Evolutionary conservation across 2,329 filamentous ascomycete genomes (phyloP), one percentile per base, ranked within the genome.

Genomic region (Trichophyton equinum): DNA sequence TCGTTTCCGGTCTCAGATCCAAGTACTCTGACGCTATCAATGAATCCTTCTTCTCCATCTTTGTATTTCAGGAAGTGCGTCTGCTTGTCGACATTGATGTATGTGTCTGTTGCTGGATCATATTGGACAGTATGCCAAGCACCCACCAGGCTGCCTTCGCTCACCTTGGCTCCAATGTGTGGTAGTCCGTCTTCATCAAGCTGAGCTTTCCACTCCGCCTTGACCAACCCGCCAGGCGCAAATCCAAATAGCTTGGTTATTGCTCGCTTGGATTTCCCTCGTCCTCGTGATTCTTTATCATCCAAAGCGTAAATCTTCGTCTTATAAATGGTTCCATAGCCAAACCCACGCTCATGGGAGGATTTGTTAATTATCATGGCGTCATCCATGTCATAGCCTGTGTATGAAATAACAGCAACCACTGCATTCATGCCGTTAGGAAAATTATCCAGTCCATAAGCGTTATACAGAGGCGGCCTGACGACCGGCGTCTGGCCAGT

Each of bases 291-390:
- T 49, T 79, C 78, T 64, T 92, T 88, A 59, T 96, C 90, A 67
- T 90, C 88, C 18, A 97, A 81, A 40, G 88, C 85, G 70, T 94
- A 85, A 70, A 95, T 88, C 77, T 97, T 96, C 7, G 91, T 95
- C 79, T 99, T 99, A 81, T 96, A 99, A 68, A 99, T 91, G 4
- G 91, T 95, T 60, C 94, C 94, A 70, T 97, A 85, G 42, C 91
- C 92, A 70, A 99, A 97, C 13, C 94, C 94, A 67, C 94, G 85
- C 75, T 99, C 94, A 74, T 96, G 90, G 2, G 92, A 86, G 20
- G 91, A 96, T 74, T 97, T 97, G 80, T 97, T 97, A 72, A 99
- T 81, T 71, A 99, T 97, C 92, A 97, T 97, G 72, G 94, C 94
- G 77, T 99, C 94, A 80, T 99, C 94, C 94, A 99, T 99, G 81